Base-by-base conservation (phyloP, 345 rosid species). In the Brassica cretica region DNA sequence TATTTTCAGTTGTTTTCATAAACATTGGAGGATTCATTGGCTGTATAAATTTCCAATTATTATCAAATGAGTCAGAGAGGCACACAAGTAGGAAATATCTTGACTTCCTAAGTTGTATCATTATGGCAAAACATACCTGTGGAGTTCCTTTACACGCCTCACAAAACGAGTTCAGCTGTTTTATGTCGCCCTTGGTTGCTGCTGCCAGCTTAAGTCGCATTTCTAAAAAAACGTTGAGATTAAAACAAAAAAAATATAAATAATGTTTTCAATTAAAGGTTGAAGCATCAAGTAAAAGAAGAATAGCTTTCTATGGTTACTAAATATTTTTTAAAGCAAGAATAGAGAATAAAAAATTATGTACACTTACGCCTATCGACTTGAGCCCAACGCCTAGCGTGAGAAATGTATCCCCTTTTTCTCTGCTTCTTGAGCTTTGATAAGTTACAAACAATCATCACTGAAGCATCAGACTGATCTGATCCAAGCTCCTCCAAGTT, bases 131-230 rank as follows among this genome's bases (percentile, higher is more conserved):
- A 39, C 30, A 35, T 87, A 95, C 99, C 97, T 84, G 96, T 30
- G 96, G 86, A 71, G 86, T 89, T 83, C 99, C 98, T 84, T 91
- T 91, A 90, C 99, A 95, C 27, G 97, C 93, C 84, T 96, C 86
- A 72, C 92, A 93, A 81, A 96, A 96, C 88, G 84, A 84, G 78
- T 87, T 85, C 55, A 96, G 89, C 79, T 93, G 97, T 81, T 86
- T 46, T 72, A 64, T 84, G 75, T 91, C 97, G 58, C 88, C 84
- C 83, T 89, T 97, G 67, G 71, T 86, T 37, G 83, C 89, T 27
- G 99, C 80, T 49, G 90, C 90, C 19, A 95, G 93, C 85, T 86
- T 93, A 49, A 86, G 76, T 11, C 87, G 96, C 27, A 86, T 87
- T 84, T 93, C 98, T 93, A 88, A 9, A 78, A 70, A 11, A 74